Percentiles rank a stretch among this genome's conserved stretches.
phyloP scores from a whole-genome alignment of 345 rosid genomes.

The Aquilaria sinensis region DNA sequence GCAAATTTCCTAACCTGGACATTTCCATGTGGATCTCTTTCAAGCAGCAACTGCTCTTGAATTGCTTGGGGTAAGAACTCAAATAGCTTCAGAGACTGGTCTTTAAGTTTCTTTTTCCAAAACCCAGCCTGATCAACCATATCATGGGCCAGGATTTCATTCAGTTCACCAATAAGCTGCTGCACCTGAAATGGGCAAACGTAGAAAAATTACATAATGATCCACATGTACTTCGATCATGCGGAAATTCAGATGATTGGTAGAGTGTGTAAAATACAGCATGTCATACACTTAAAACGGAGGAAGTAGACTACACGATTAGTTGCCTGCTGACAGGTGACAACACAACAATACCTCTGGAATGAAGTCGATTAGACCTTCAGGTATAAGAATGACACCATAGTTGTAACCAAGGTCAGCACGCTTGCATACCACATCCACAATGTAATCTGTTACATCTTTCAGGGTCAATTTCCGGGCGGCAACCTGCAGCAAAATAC shows the following conservation, averaged over 20 bases:
- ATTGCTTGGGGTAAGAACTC: too few species aligned
- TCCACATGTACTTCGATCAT: neutral
- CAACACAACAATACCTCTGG: slow-evolving; percentile 59
- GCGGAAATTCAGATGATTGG: neutral
- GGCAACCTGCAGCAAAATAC: slow-evolving; percentile 44
- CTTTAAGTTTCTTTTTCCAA: slow-evolving; percentile 45
- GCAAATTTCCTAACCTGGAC: slow-evolving; percentile 64
- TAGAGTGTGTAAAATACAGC: neutral
- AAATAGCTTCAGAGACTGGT: too few species aligned
- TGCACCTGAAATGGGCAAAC: slow-evolving; percentile 55
- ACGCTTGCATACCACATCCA: slow-evolving; percentile 73
- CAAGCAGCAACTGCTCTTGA: too few species aligned
- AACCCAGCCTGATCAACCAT: slow-evolving; percentile 62
- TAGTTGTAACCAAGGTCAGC: slow-evolving; percentile 68
- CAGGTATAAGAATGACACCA: slow-evolving; percentile 93
- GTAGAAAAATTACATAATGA: slow-evolving; percentile 35
- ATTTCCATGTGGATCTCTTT: slow-evolving; percentile 74
- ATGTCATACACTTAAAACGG: slow-evolving; percentile 38
- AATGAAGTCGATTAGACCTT: slow-evolving; percentile 97
- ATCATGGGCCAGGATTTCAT: slow-evolving; percentile 83
- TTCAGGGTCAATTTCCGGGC: slow-evolving; percentile 74
- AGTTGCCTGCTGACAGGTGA: too few species aligned
- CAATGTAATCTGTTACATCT: slow-evolving; percentile 84
- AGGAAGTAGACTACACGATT: slow-evolving; percentile 5
- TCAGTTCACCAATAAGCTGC: slow-evolving; percentile 79